These are phyloP conservation scores for Candida insectorum DNA, from an alignment of 805 yeast genomes.

Conservation along the genomic window DNA sequence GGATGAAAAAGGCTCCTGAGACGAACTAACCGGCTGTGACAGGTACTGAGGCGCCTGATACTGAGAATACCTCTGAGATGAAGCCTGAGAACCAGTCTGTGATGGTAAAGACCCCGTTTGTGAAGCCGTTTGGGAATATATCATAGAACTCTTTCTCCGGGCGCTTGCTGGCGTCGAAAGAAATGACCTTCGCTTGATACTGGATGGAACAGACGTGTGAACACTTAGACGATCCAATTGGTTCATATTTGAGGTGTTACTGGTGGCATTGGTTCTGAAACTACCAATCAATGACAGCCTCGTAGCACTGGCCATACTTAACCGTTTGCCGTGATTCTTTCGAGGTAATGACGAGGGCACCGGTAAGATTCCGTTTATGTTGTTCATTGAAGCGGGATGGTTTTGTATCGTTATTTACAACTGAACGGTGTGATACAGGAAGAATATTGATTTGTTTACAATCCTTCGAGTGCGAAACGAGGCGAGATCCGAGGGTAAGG, in stretches of 20 bases:
- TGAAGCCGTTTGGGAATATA: no score
- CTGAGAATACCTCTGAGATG: neutral
- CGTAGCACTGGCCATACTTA: slow-evolving; percentile 11
- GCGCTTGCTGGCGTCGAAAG: slow-evolving; percentile 10
- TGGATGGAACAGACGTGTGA: slow-evolving; percentile 3
- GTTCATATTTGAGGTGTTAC: neutral
- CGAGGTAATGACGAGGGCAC: slow-evolving; percentile 3
- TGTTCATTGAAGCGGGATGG: slow-evolving; percentile 1
- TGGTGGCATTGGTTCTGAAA: neutral
- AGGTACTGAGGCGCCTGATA: neutral
- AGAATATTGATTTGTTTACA: neutral
- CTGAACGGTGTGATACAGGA: neutral
- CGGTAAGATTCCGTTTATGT: slow-evolving; percentile 4
- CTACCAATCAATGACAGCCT: slow-evolving; percentile 5
- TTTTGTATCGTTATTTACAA: neutral
- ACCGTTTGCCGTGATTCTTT: slow-evolving; percentile 8
- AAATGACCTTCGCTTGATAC: slow-evolving; percentile 10
- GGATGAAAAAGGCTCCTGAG: neutral
- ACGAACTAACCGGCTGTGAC: neutral
- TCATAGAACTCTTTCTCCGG: slow-evolving; percentile 3
- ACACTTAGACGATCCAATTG: neutral
- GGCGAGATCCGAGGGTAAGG: no score
- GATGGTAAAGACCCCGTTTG: neutral
- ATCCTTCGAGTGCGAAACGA: no score
- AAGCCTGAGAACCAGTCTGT: neutral